Evolutionary conservation across 352 stramenopile species (phyloP).

Genomic region (Phytophthora aleatoria): DNA sequence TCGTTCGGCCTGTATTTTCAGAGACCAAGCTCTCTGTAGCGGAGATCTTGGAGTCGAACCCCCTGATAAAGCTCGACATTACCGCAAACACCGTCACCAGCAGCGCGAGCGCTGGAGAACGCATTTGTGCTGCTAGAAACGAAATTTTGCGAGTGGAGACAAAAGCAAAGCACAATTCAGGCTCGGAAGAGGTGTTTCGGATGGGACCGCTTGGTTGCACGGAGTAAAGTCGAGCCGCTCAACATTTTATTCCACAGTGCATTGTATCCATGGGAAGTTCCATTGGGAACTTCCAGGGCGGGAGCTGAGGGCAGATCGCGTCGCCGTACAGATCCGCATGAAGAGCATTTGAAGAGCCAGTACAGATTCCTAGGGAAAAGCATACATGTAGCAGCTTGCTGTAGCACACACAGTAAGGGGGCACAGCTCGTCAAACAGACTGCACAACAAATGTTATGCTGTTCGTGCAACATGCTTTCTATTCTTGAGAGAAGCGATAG

Average conservation of each 20-base stretch:
- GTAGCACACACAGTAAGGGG: background rate
- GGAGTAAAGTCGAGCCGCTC: conserved; percentile 32
- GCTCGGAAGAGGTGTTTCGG: conserved; percentile 13
- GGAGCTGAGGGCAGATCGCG: conserved; percentile 11
- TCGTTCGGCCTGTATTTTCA: background rate
- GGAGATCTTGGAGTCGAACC: conserved; percentile 7
- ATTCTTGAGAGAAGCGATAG: no score
- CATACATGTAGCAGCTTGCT: background rate
- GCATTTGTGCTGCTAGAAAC: conserved; percentile 12
- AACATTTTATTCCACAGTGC: background rate
- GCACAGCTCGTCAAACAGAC: conserved; percentile 8
- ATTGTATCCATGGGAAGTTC: background rate
- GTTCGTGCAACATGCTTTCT: background rate
- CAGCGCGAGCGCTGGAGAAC: conserved; percentile 15
- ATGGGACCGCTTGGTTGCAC: conserved; percentile 22
- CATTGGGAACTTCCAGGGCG: background rate
- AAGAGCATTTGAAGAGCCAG: conserved; percentile 21
- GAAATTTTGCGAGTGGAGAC: conserved; percentile 31
- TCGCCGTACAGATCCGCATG: conserved; percentile 5
- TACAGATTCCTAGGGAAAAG: conserved; percentile 11
- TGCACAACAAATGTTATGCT: conserved; percentile 19
- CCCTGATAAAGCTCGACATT: background rate
- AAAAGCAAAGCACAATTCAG: conserved; percentile 6
- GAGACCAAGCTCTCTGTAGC: background rate
- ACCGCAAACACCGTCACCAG: conserved; percentile 14